phyloP scores from a whole-genome alignment of 495 filamentous ascomycete genomes.

The Staphylotrichum longicolle region DNA sequence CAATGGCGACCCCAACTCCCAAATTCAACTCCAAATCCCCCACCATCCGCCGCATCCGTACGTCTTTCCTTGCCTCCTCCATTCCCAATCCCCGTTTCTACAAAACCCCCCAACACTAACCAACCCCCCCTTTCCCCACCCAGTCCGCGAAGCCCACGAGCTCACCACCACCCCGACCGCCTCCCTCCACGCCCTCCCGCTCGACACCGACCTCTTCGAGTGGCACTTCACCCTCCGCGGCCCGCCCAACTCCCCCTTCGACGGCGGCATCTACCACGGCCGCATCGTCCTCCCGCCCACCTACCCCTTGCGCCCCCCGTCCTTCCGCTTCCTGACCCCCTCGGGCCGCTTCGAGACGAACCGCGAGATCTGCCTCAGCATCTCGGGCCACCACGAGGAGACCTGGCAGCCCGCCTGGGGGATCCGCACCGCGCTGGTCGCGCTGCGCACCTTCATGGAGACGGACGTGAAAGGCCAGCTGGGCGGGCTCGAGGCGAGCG shows the following conservation, averaged over 20 bases:
- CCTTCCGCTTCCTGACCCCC: conserved; percentile 91
- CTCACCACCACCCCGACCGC: conserved; percentile 72
- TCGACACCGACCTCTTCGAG: conserved; percentile 89
- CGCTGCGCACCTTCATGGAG: conserved; percentile 71
- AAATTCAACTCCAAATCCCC: conserved; percentile 75
- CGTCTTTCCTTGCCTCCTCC: conserved; percentile 21
- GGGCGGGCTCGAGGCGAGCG: conserved; percentile 75
- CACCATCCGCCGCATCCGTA: conserved; percentile 76
- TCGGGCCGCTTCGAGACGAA: conserved; percentile 94
- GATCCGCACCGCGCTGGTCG: conserved; percentile 73
- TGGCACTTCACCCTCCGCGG: conserved; percentile 99
- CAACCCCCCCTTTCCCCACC: conserved; percentile 17
- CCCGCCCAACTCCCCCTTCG: conserved; percentile 77
- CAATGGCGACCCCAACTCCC: conserved; percentile 31
- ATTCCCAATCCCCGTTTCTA: conserved; percentile 1
- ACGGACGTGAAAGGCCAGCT: conserved; percentile 74
- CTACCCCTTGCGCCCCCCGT: conserved; percentile 87
- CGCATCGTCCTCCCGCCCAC: conserved; percentile 84
- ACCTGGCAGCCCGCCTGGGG: conserved; percentile 99
- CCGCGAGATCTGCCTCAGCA: conserved; percentile 92
- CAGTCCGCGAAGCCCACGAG: conserved; percentile 82
- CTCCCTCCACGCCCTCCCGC: conserved; percentile 77
- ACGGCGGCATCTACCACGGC: conserved; percentile 85
- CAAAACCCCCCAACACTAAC: conserved; percentile 17
- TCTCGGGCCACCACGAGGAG: conserved; percentile 94